phyloP scores from a whole-genome alignment of 768 basidiomycete genomes.

The Rubroboletus pulcherrimus region DNA sequence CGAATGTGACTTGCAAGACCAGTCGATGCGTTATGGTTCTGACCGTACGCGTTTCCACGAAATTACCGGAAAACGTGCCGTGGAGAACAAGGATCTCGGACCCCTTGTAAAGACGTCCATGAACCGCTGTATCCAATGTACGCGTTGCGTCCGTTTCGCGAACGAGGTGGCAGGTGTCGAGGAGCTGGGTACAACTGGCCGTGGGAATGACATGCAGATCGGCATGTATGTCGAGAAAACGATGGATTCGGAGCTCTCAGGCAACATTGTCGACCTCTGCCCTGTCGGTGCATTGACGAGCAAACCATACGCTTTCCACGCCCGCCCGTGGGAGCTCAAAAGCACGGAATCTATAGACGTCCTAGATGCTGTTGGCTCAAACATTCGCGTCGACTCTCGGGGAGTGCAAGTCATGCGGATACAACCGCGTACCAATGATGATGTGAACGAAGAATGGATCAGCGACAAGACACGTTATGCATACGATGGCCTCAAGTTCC shows the following conservation, averaged over 20 bases:
- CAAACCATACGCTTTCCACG: conserved; percentile 98
- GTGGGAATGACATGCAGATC: conserved; percentile 98
- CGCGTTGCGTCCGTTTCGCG: conserved; percentile 97
- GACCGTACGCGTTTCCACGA: conserved; percentile 99
- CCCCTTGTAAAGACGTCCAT: conserved; percentile 98
- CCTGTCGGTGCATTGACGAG: conserved; percentile 97
- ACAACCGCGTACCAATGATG: conserved; percentile 94
- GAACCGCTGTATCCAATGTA: conserved; percentile 99
- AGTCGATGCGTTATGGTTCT: conserved; percentile 98
- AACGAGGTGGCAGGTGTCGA: conserved; percentile 99
- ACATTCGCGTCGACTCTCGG: conserved; percentile 93
- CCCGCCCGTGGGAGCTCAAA: conserved; percentile 98
- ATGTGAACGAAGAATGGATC: conserved; percentile 99
- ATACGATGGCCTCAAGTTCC: conserved; percentile 92
- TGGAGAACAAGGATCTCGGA: conserved; percentile 97
- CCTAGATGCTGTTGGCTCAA: conserved; percentile 91
- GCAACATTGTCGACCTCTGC: conserved; percentile 95
- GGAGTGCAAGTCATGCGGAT: conserved; percentile 97
- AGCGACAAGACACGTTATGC: conserved; percentile 98
- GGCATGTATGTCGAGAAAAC: conserved; percentile 98
- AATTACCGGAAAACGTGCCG: conserved; percentile 94
- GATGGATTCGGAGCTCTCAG: conserved; percentile 95
- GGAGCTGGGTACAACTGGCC: conserved; percentile 93
- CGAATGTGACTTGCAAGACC: conserved; percentile 98
- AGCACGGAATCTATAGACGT: conserved; percentile 96